Conservation (phyloP, 1,284 basidiomycete species). For the Ceratobasidium sp. region DNA sequence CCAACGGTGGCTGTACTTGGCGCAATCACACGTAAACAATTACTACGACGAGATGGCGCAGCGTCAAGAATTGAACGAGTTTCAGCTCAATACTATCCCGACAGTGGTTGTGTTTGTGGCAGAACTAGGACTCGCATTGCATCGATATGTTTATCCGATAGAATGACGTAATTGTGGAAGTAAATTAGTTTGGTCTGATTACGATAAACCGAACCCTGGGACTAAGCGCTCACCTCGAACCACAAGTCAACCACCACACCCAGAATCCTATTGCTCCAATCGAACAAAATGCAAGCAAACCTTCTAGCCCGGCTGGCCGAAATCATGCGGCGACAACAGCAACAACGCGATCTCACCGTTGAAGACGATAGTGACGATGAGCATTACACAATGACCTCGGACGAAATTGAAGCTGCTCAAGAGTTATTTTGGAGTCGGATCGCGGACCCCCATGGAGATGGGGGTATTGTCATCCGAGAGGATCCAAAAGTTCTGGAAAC, state of each 20-base stretch:
- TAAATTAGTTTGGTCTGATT: not conserved
- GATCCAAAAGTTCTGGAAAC: constrained; percentile 45
- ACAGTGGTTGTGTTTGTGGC: no score
- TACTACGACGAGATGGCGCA: no score
- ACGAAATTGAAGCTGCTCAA: constrained; percentile 24
- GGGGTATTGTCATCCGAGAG: constrained; percentile 8
- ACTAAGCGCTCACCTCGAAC: not conserved
- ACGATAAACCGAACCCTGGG: not conserved
- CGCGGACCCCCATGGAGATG: constrained; percentile 18
- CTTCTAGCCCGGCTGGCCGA: constrained; percentile 14
- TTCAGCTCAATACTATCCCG: no score
- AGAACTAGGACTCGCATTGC: no score
- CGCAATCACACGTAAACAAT: no score
- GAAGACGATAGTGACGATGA: constrained; percentile 31
- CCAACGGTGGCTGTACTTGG: no score
- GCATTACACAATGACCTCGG: constrained; percentile 21
- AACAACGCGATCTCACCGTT: not conserved
- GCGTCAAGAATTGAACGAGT: no score
- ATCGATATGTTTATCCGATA: no score
- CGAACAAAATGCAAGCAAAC: constrained; percentile 9
- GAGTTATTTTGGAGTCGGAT: constrained; percentile 26
- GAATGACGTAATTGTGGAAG: no score
- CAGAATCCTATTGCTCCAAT: not conserved
- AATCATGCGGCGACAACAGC: constrained; percentile 22
- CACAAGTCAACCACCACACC: constrained; percentile 11